Conservation (phyloP, 495 filamentous ascomycete species). For the Lophiotrema nucula region DNA sequence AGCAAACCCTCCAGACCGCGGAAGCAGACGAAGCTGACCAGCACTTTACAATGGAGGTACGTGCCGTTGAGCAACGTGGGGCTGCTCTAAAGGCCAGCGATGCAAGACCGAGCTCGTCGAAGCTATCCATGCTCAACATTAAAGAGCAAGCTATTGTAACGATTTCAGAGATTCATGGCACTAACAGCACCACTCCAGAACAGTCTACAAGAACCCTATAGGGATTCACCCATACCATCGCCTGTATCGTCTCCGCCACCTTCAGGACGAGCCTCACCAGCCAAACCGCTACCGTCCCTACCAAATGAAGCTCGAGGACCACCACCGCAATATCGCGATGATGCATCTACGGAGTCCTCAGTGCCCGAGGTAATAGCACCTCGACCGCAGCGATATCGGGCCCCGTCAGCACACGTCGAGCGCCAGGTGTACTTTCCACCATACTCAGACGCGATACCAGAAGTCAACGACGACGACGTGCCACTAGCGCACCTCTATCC, state of each 20-base stretch:
- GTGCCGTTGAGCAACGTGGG: no score
- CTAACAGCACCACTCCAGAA: no score
- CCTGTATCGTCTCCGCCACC: conserved; percentile 4
- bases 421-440: neutral
- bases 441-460: conserved; percentile 17
- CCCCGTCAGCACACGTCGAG: neutral
- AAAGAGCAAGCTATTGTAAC: no score
- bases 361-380: neutral
- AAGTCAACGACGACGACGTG: conserved; percentile 13
- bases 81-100: no score
- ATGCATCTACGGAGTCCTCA: conserved; percentile 2
- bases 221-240: conserved; percentile 18
- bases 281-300: conserved; percentile 15
- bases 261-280: neutral
- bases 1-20: no score
- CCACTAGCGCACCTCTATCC: conserved; percentile 18
- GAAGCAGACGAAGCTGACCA: no score
- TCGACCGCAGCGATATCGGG: conserved; percentile 9
- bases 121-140: no score
- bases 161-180: no score
- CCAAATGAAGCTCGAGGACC: neutral
- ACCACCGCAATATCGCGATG: conserved; percentile 21
- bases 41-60: no score
- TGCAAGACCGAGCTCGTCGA: no score
- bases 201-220: conserved; percentile 4